Evolutionary conservation across 2,329 filamentous ascomycete species (phyloP).

Genomic region (Cytospora chrysosperma): DNA sequence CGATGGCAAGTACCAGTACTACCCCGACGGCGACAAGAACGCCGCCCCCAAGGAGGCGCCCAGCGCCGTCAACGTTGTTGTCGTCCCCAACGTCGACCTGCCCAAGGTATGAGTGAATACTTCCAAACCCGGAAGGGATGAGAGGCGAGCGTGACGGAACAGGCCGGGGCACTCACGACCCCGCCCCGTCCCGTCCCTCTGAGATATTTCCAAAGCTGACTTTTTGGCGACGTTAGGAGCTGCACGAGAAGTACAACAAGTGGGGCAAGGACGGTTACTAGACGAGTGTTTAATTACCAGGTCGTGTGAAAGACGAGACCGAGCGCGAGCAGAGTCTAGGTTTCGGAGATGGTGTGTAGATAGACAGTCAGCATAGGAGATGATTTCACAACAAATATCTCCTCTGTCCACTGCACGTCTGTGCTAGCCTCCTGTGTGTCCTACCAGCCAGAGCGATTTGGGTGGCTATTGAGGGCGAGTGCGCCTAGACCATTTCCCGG

Average conservation of each 20-base stretch:
- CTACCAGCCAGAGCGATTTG: not conserved
- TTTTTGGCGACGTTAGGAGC: constrained; percentile 53
- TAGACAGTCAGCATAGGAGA: constrained; percentile 22
- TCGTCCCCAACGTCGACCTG: constrained; percentile 89
- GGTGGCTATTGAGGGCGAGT: not conserved
- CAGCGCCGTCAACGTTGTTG: constrained; percentile 90
- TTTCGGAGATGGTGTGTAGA: constrained; percentile 19
- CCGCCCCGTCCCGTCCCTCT: not conserved
- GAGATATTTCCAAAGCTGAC: constrained; percentile 18
- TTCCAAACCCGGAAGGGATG: not conserved
- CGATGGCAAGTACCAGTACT: constrained; percentile 72
- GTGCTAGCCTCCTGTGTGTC: not conserved
- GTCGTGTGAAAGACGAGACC: constrained; percentile 1
- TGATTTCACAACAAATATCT: not conserved
- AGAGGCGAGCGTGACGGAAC: not conserved
- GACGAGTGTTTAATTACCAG: constrained; percentile 23
- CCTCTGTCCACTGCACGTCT: not conserved
- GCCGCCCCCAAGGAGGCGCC: constrained; percentile 83
- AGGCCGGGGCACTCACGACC: no score
- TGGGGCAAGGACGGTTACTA: constrained; percentile 97
- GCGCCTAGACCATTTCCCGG: not conserved
- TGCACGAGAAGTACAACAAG: constrained; percentile 99
- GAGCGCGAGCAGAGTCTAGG: constrained; percentile 17
- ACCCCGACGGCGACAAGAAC: constrained; percentile 79
- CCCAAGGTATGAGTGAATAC: constrained; percentile 67